A percentile compares a stretch with the other conserved stretches of the same genome.
Evolutionary conservation across 2,329 filamentous ascomycete species (phyloP).

Genomic region (Diaporthe longicolla): DNA sequence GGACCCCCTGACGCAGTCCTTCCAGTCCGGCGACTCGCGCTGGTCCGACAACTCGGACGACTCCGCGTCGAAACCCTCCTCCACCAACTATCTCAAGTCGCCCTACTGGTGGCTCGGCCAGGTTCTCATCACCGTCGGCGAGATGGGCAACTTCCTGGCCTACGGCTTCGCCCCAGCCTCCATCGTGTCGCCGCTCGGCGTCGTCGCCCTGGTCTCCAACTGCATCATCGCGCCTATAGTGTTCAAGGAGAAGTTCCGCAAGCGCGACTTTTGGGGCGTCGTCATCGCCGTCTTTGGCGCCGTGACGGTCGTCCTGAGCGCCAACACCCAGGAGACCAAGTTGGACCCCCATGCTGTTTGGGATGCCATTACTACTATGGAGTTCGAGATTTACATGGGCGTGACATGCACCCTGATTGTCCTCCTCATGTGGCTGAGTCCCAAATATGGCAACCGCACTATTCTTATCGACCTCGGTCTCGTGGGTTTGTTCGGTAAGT

Average conservation of each 20-base stretch:
- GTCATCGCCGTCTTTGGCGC: slow-evolving; percentile 88
- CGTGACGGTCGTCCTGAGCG: slow-evolving; percentile 92
- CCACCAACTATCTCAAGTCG: slow-evolving; percentile 86
- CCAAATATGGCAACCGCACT: slow-evolving; percentile 84
- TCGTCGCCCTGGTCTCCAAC: slow-evolving; percentile 97
- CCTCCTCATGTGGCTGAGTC: slow-evolving; percentile 84
- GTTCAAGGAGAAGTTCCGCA: slow-evolving; percentile 90
- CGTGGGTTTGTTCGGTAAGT: slow-evolving; percentile 89
- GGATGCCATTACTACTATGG: slow-evolving; percentile 87
- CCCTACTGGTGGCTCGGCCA: slow-evolving; percentile 98
- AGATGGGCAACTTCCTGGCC: slow-evolving; percentile 95
- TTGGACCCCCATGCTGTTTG: slow-evolving; percentile 92
- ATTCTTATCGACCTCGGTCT: slow-evolving; percentile 94
- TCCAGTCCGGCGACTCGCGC: slow-evolving; percentile 60
- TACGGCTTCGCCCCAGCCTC: slow-evolving; percentile 98
- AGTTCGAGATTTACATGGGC: slow-evolving; percentile 91
- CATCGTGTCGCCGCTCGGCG: slow-evolving; percentile 94
- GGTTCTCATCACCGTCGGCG: slow-evolving; percentile 90
- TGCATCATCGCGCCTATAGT: slow-evolving; percentile 96
- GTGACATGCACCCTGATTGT: slow-evolving; percentile 82
- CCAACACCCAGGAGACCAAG: slow-evolving; percentile 89
- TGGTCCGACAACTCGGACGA: slow-evolving; percentile 55
- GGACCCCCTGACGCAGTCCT: slow-evolving; percentile 67
- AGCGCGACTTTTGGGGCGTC: slow-evolving; percentile 89
- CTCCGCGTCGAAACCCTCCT: slow-evolving; percentile 52